A percentile compares a stretch with the other conserved stretches of the same genome.
Evolutionary conservation across 1,284 basidiomycete genomes (phyloP).

Genomic region (Sporisorium graminicola): DNA sequence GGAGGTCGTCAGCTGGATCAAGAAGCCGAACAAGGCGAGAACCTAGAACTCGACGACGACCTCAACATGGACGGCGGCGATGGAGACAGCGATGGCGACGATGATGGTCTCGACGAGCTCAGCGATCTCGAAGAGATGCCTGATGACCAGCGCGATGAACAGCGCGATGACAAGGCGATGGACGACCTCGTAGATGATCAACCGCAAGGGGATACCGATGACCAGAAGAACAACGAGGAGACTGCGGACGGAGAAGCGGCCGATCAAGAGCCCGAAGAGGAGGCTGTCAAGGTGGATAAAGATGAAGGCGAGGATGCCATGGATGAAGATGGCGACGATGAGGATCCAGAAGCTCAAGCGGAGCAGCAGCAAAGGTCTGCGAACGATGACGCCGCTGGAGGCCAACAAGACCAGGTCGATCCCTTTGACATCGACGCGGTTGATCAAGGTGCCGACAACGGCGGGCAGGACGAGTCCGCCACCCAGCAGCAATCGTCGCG

Average conservation of each 20-base stretch:
- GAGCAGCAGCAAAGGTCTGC: slow-evolving; percentile 11
- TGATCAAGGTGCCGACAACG: slow-evolving; percentile 44
- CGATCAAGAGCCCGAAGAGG: slow-evolving; percentile 47
- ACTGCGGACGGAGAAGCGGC: slow-evolving; percentile 32
- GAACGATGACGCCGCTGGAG: slow-evolving; percentile 12
- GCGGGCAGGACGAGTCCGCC: slow-evolving; percentile 46
- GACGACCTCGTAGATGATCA: slow-evolving; percentile 47
- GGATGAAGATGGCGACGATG: slow-evolving; percentile 45
- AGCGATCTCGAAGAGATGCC: slow-evolving; percentile 78
- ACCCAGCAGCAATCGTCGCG: slow-evolving; percentile 52
- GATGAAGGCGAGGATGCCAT: slow-evolving; percentile 50
- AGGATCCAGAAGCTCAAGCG: slow-evolving; percentile 22
- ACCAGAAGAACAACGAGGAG: slow-evolving; percentile 67
- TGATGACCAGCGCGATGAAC: slow-evolving; percentile 27
- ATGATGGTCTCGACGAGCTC: slow-evolving; percentile 75
- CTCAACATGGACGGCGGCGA: slow-evolving; percentile 57
- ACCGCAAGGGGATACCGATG: slow-evolving; percentile 20
- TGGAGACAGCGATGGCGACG: slow-evolving; percentile 65
- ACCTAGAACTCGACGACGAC: slow-evolving; percentile 64
- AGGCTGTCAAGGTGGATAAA: slow-evolving; percentile 42
- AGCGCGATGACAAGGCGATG: slow-evolving; percentile 35
- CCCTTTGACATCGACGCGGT: slow-evolving; percentile 45
- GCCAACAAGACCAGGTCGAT: slow-evolving; percentile 27
- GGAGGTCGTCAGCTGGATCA: slow-evolving; percentile 67
- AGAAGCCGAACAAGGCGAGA: slow-evolving; percentile 68